Evolutionary conservation across 352 stramenopile genomes (phyloP).

Genomic region (Globisporangium camurandrum): DNA sequence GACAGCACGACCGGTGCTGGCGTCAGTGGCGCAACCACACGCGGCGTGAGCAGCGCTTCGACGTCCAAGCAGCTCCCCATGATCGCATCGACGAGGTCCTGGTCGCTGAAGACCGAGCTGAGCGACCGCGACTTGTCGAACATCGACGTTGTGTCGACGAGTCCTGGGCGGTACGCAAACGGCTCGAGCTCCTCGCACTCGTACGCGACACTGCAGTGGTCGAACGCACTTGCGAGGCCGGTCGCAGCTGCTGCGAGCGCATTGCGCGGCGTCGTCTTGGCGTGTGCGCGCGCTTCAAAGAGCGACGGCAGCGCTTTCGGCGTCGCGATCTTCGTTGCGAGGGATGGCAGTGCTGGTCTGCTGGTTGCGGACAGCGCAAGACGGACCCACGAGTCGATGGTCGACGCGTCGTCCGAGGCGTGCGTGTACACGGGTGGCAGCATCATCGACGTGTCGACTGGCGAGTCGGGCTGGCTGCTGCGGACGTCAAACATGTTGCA

Average conservation of each 20-base stretch:
- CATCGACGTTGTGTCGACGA: too few relatives aligned
- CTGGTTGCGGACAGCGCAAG: conserved; percentile 21
- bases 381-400: conserved; percentile 10
- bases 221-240: too few relatives aligned
- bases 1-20: conserved; percentile 1
- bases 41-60: conserved; percentile 22
- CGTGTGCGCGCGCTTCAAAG: conserved; percentile 12
- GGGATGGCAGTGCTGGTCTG: conserved; percentile 13
- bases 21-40: conserved; percentile 6
- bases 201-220: conserved; percentile 15
- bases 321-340: conserved; percentile 4
- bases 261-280: conserved; percentile 6
- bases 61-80: conserved; percentile 65
- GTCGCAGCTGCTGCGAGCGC: too few relatives aligned
- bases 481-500: conserved; percentile 17
- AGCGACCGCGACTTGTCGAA: conserved; percentile 33
- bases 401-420: conserved; percentile 19
- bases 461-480: conserved; percentile 38
- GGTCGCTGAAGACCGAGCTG: conserved; percentile 69
- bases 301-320: conserved; percentile 16
- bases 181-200: conserved; percentile 60
- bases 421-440: conserved; percentile 47
- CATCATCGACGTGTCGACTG: conserved; percentile 75
- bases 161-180: conserved; percentile 43
- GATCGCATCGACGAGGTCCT: conserved; percentile 73